Evolutionary conservation across 169 alveolate genomes (phyloP), one percentile per base, ranked within the genome.

Genomic region (Cystoisospora suis): DNA sequence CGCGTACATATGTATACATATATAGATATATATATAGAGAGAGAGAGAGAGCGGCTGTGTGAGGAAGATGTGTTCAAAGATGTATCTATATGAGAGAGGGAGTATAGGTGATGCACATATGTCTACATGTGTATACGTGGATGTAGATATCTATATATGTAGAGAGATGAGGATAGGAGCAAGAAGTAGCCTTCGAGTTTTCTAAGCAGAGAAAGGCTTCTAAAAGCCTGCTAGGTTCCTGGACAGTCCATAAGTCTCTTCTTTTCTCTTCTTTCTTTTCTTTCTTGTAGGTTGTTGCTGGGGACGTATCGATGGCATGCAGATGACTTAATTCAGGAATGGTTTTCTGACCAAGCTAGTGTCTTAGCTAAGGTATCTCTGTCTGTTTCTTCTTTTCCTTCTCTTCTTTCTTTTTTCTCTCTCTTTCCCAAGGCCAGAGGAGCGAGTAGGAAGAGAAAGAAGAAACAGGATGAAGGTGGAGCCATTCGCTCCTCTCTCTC

Each of bases 311-410:
- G 81, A 38, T 88, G 87, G 87, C 79, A 81, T 12, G 46, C 80
- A 15, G 92, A 88, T 32, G 88, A 81, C 80, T 49, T 88, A 38
- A 49, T 88, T 23, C 92, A 88, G 47, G 92, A 88, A 70, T 88
- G 92, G 92, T 88, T 72, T 56, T 49, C 72, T 34, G 92, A 88
- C 65, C 49, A 81, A 69, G 69, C 77, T 15, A 87, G 88, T 32
- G 92, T 88, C 20, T 59, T 88, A 38, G 72, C 70, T 29, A 88
- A 88, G 81, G 92, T 88, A n/a, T n/a, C n/a, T n/a, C n/a, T n/a
- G n/a, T n/a, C n/a, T n/a, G n/a, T n/a, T n/a, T n/a, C n/a, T n/a
- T n/a, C n/a, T n/a, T n/a, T n/a, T n/a, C n/a, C n/a, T n/a, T n/a
- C n/a, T n/a, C n/a, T n/a, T n/a, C n/a, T n/a, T n/a, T n/a, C n/a